Evolutionary conservation across 345 rosid genomes (phyloP), one percentile per base, ranked within the genome.

Genomic region (Arabidopsis thaliana): DNA sequence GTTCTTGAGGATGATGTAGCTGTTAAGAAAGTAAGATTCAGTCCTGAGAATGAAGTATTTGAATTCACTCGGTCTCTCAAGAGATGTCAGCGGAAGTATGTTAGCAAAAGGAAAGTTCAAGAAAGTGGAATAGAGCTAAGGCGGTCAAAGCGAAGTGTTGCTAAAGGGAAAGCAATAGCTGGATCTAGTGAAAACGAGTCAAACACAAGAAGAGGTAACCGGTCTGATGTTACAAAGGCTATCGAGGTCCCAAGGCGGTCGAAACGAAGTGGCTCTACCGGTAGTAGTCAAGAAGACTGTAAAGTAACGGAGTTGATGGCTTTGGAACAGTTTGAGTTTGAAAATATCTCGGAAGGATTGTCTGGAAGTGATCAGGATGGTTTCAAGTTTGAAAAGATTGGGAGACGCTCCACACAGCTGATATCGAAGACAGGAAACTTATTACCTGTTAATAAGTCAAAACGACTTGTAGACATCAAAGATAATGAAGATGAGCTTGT

Each of bases 11-110:
- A 14, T 42, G 69, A 13, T 25, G 25, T 62, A 37, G 53, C 12
- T 45, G 66, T 3, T 32, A 88, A 87, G 85, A 88, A 80, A 78
- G 97, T 88, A 4, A 85, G 79, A 51, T 92, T 92, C 57, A 87
- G 88, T 40, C 85, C 83, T 14, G 84, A 88, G 8, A 67, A 76
- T 7, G 83, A 89, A 79, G 81, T 82, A 0, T 71, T 83, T 46
- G 59, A 80, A 14, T 85, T 80, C 42, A 83, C 84, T 69, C 64
- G 74, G 7, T 87, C 96, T 3, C 75, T 58, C 13, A 42, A 67
- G 78, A 70, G 51, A 38, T 64, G 41, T 45, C 30, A 33, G 8
- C 41, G 10, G 0, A 71, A 25, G 77, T 78, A 62, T 56, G 75
- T 45, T 25, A 59, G 49, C 24, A 48, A 42, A 66, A 45, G n/a